phyloP scores from a whole-genome alignment of 768 basidiomycete genomes.

The Boletus rubroflammeus region DNA sequence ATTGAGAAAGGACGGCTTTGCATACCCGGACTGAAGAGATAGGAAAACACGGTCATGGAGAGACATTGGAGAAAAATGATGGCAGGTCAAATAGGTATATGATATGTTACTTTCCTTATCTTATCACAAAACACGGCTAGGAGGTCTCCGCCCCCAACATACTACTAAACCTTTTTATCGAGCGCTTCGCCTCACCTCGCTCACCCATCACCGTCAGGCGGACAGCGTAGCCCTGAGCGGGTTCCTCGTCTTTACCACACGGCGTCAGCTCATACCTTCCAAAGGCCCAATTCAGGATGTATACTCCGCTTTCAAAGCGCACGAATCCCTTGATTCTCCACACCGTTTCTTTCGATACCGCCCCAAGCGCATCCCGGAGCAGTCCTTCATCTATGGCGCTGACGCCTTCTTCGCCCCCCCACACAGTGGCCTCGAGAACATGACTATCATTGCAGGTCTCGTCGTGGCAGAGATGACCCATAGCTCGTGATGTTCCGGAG shows the following conservation, averaged over 20 bases:
- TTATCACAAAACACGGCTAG: slow-evolving; percentile 18
- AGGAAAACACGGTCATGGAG: slow-evolving; percentile 29
- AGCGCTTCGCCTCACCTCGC: slow-evolving; percentile 68
- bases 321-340: slow-evolving; percentile 91
- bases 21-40: slow-evolving; percentile 30
- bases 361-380: slow-evolving; percentile 46
- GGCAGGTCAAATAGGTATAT: slow-evolving; percentile 5
- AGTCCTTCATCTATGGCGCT: slow-evolving; percentile 34
- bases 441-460: slow-evolving; percentile 5
- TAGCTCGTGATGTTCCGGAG: slow-evolving; percentile 13
- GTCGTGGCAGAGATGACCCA: slow-evolving; percentile 19
- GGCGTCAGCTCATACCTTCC: slow-evolving; percentile 71
- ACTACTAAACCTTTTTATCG: slow-evolving; percentile 52
- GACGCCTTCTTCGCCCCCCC: slow-evolving; percentile 7
- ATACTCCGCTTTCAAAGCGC: slow-evolving; percentile 39
- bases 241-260: slow-evolving; percentile 25
- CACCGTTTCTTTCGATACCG: slow-evolving; percentile 62
- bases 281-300: slow-evolving; percentile 93
- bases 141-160: slow-evolving; percentile 37
- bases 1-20: not conserved
- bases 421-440: not conserved
- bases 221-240: slow-evolving; percentile 36
- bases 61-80: slow-evolving; percentile 11
- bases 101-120: slow-evolving; percentile 11
- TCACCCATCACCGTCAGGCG: slow-evolving; percentile 90